Evolutionary conservation across 177 flowering plant species (phyloP), one percentile per base, ranked within the genome.

Genomic region (Telopea speciosissima): DNA sequence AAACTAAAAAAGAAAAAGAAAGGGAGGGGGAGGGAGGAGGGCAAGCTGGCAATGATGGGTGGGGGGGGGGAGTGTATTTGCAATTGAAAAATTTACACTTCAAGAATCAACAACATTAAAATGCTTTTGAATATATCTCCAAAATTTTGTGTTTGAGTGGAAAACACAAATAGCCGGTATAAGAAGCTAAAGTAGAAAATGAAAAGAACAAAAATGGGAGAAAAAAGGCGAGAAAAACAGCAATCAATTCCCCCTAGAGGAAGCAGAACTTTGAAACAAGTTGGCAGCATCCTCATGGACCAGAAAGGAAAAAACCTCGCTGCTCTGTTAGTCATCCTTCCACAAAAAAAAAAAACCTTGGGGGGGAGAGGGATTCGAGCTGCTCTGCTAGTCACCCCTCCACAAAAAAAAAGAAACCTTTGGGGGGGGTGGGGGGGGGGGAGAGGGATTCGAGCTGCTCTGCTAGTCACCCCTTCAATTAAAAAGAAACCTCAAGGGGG

Each of bases 141-240:
- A 74, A 77, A 77, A 77, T 77, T 77, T 73, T 70, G 62, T 68
- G 64, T 78, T 71, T 69, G 63, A 58, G 31, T 24, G 22, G 49
- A 65, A 62, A n/a, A 71, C 74, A 74, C 69, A 40, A 76, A 68
- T 60, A 23, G 62, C 61, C 49, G 28, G 62, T 67, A 45, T 21
- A n/a, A n/a, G 40, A 33, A 33, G 40, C 5, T 33, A 33, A 3
- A 33, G 0, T 33, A 33, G 40, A 56, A 56, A 56, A 56, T 17
- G 23, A 56, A 56, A 6, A 56, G 61, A 44, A 49, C 17, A 56
- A 6, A 68, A 36, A 23, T 4, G 21, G 33, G 68, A 64, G 23
- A 69, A 44, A 65, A 28, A 24, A 22, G 69, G 25, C 58, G 36
- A 26, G 67, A 68, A 33, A 16, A 70, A 42, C 72, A 64, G n/a